Percentiles rank a stretch among this genome's conserved stretches.
phyloP scores from a whole-genome alignment of 1,284 basidiomycete genomes.

The Tylopilus microsporus region DNA sequence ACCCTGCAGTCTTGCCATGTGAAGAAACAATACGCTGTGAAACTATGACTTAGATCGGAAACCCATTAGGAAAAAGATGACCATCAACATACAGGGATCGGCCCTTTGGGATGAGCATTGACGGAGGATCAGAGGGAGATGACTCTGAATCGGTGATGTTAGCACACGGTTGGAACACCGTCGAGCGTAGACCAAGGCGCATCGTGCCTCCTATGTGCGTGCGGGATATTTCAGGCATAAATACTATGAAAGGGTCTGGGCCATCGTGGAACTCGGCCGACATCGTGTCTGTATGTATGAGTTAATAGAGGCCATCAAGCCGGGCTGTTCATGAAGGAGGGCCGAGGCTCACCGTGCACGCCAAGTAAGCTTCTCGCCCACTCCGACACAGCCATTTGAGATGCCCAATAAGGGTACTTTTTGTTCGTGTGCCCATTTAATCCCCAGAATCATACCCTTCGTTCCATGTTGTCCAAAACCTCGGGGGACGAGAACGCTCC shows the following conservation, averaged over 20 bases:
- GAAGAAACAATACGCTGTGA: constrained; percentile 66
- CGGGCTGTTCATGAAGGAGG: background rate
- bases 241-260: constrained; percentile 79
- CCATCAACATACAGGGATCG: constrained; percentile 41
- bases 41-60: background rate
- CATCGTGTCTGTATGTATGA: constrained; percentile 62
- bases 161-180: constrained; percentile 66
- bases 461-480: constrained; percentile 93
- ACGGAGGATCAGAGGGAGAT: constrained; percentile 14
- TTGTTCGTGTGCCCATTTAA: constrained; percentile 95
- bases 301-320: constrained; percentile 9
- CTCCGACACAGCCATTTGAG: constrained; percentile 95
- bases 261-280: constrained; percentile 78
- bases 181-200: constrained; percentile 92
- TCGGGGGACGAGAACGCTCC: constrained; percentile 92
- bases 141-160: constrained; percentile 13
- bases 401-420: constrained; percentile 94
- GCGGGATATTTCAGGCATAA: constrained; percentile 99
- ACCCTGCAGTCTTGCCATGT: constrained; percentile 56
- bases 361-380: constrained; percentile 87
- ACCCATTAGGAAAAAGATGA: constrained; percentile 6
- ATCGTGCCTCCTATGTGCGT: constrained; percentile 99
- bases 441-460: constrained; percentile 96
- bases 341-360: constrained; percentile 50
- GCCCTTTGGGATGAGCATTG: constrained; percentile 7